These are phyloP conservation scores for Urochloa ruziziensis DNA, from an alignment of 176 grass and related monocot species.

Conservation along the genomic window DNA sequence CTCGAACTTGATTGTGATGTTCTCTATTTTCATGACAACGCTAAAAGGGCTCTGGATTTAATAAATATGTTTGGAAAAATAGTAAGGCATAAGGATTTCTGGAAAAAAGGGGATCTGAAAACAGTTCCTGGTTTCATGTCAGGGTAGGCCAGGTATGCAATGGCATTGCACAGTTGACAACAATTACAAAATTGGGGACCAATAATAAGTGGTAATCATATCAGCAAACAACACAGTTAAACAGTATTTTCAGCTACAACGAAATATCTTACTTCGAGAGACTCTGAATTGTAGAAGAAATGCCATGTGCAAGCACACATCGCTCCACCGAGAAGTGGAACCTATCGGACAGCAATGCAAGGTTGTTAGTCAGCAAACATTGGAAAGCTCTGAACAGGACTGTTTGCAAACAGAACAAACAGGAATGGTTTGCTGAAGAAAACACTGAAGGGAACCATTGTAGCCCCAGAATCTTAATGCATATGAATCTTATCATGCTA, in stretches of 20 bases:
- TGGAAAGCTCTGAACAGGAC: neutral
- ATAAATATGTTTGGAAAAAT: neutral
- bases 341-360: slow-evolving; percentile 47
- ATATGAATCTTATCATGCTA: neutral
- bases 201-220: neutral
- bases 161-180: neutral
- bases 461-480: neutral
- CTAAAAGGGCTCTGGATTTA: neutral
- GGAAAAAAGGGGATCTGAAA: neutral
- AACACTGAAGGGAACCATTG: neutral
- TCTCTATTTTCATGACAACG: neutral
- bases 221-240: neutral
- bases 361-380: slow-evolving; percentile 17
- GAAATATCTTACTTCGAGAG: slow-evolving; percentile 62
- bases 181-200: neutral
- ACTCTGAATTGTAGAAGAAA: slow-evolving; percentile 97
- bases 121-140: neutral
- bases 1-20: neutral
- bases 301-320: slow-evolving; percentile 94
- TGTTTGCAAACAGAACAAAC: neutral
- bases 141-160: neutral
- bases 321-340: slow-evolving; percentile 94
- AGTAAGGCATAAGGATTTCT: neutral
- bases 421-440: too few relatives aligned
- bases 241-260: neutral